These are phyloP conservation scores for Paramecium pentaurelia DNA, from an alignment of 73 alveolate species.

Conservation along the genomic window DNA sequence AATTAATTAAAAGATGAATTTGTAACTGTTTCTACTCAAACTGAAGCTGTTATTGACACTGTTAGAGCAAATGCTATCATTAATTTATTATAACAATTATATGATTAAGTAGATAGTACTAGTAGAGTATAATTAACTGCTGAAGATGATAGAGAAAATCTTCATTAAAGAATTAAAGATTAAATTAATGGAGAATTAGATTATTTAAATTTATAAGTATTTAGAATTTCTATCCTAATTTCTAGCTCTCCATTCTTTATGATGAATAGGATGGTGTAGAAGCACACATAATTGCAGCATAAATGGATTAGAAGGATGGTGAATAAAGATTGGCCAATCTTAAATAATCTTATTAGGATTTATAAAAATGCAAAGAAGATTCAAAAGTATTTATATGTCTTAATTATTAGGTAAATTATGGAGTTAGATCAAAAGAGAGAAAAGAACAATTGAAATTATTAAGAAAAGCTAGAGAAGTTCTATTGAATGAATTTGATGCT, in stretches of 20 bases:
- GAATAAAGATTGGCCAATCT: background rate
- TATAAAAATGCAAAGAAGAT: background rate
- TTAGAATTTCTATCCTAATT: background rate
- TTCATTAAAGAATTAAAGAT: background rate
- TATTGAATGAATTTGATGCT: background rate
- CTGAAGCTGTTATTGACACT: background rate
- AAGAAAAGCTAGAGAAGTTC: background rate
- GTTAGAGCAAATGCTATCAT: background rate
- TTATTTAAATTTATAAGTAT: background rate
- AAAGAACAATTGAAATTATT: background rate
- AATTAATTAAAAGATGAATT: background rate
- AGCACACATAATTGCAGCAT: background rate
- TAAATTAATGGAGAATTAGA: background rate
- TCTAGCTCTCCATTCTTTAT: background rate
- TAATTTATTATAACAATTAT: background rate
- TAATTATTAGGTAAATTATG: background rate
- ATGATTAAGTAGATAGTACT: background rate
- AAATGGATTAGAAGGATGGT: background rate
- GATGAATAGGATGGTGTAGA: background rate
- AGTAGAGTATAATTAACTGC: background rate
- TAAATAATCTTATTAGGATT: background rate
- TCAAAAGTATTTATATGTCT: background rate
- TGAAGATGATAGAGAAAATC: background rate
- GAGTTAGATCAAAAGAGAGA: constrained; percentile 16
- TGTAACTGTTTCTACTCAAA: constrained; percentile 5